Percentiles rank a stretch among this genome's conserved stretches.
phyloP scores from a whole-genome alignment of 2,329 filamentous ascomycete species.

The Didymella glomerata region DNA sequence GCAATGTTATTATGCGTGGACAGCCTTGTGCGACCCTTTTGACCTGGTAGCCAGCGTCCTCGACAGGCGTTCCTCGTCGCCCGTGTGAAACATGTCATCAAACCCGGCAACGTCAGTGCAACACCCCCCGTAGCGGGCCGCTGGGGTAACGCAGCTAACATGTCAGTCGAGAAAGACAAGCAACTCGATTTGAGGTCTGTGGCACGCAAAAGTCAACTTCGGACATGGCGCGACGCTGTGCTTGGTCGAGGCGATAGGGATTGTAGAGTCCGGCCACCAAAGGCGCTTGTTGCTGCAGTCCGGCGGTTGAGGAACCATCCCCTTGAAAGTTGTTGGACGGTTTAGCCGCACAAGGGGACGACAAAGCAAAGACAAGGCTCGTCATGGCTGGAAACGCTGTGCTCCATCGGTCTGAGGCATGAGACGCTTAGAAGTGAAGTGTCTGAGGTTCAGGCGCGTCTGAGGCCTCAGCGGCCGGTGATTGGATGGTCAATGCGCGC shows the following conservation, averaged over 20 bases:
- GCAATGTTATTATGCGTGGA: constrained; percentile 38
- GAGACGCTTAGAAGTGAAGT: constrained; percentile 12
- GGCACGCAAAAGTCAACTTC: constrained; percentile 5
- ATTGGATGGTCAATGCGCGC: constrained; percentile 14
- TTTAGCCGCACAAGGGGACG: constrained; percentile 17
- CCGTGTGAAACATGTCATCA: constrained; percentile 39
- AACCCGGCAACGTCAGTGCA: constrained; percentile 29
- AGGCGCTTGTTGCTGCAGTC: constrained; percentile 15
- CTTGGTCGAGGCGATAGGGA: constrained; percentile 9
- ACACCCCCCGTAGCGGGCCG: constrained; percentile 29
- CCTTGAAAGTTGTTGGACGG: neutral
- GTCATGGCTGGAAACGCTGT: constrained; percentile 9
- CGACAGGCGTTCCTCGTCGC: constrained; percentile 33
- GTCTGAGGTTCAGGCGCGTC: constrained; percentile 22
- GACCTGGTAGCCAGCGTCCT: constrained; percentile 24
- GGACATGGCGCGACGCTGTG: constrained; percentile 18
- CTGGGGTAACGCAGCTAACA: constrained; percentile 34
- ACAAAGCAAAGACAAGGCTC: constrained; percentile 4
- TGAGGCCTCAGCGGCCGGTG: neutral
- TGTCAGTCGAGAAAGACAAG: constrained; percentile 4
- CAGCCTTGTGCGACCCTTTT: constrained; percentile 33
- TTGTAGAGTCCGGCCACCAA: constrained; percentile 7
- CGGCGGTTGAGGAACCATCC: constrained; percentile 2
- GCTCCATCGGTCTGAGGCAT: constrained; percentile 10
- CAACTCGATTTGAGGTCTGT: constrained; percentile 13